Evolutionary conservation across 2,329 filamentous ascomycete genomes (phyloP), one percentile per base, ranked within the genome.

Genomic region (Alternaria angustiovoidea): DNA sequence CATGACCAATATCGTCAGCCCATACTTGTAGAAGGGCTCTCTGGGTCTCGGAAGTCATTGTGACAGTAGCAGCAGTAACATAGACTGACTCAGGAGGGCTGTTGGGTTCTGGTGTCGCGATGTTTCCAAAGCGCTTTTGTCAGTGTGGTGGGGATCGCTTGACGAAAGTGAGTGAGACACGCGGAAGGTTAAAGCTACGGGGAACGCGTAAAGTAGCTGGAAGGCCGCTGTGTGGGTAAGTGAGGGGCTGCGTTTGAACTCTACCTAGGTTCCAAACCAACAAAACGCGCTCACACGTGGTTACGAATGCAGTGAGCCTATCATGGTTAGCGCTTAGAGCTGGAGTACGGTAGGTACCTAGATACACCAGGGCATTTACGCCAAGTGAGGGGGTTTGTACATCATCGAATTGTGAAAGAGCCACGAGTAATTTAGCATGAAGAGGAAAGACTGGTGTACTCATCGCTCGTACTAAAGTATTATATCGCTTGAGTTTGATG

Each of bases 1-100:
- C 22, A 38, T 69, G 64, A 20, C 57, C 28, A 28, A 58, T 61
- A 18, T 55, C 64, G 8, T 58, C 38, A 3, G 65, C 64, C 66
- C 64, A 68, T 11, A 57, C 26, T 16, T 53, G 55, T 30, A 68
- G 59, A 44, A 68, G 56, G 26, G 48, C 56, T 28, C 43, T 51
- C 42, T 65, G 66, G 20, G 42, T 54, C 20, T 61, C 53, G 18
- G 59, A 41, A 6, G 63, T 57, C 59, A 62, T 64, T 26, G 14
- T 46, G 7, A 32, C 34, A 22, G 41, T 14, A 30, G 22, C 14
- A 36, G 16, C 11, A 30, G 22, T 9, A 36, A 14, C 11, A 20
- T 39, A 26, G 6, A 26, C 26, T 43, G 34, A 42, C 22, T 5
- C 9, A 11, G 18, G 18, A 42, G 12, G 32, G 22, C 22, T 32